Conservation (phyloP, 306 rosid species). For the Dryas drummondii region DNA sequence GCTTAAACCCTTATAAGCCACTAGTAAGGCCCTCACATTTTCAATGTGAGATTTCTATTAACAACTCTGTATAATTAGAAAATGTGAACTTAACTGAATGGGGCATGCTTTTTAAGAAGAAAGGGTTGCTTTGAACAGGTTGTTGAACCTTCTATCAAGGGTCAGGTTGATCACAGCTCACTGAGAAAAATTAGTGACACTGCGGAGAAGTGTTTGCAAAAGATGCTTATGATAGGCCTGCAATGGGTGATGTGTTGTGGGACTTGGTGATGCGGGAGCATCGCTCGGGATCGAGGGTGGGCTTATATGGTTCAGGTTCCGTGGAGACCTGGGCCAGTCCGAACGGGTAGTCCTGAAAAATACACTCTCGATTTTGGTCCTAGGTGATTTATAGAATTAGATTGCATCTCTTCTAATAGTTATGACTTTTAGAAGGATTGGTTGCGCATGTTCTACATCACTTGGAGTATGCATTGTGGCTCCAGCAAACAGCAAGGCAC, state of each 20-base stretch:
- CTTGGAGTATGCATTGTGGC: conserved; percentile 52
- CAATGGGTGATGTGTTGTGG: conserved; percentile 58
- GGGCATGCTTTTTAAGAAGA: conserved; percentile 48
- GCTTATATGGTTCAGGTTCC: too few species aligned
- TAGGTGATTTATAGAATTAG: too few species aligned
- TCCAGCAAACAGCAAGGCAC: conserved; percentile 37
- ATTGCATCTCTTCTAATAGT: too few species aligned
- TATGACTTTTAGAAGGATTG: too few species aligned
- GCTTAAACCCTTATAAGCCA: too few species aligned
- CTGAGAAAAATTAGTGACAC: conserved; percentile 46
- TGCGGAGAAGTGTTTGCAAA: conserved; percentile 43
- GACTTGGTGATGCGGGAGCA: not conserved
- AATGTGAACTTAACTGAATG: conserved; percentile 45
- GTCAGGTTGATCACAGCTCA: conserved; percentile 41
- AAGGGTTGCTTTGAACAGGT: conserved; percentile 41
- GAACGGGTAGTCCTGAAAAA: too few species aligned
- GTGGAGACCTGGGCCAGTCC: too few species aligned
- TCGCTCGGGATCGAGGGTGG: too few species aligned
- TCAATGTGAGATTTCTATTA: too few species aligned
- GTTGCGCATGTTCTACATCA: not conserved
- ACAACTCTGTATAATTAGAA: too few species aligned
- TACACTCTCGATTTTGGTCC: too few species aligned
- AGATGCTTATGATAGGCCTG: conserved; percentile 39
- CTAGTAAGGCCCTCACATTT: too few species aligned
- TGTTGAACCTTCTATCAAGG: conserved; percentile 42